These are phyloP conservation scores for Strobilomyces dryophilus DNA, from an alignment of 768 basidiomycete species.

Conservation along the genomic window DNA sequence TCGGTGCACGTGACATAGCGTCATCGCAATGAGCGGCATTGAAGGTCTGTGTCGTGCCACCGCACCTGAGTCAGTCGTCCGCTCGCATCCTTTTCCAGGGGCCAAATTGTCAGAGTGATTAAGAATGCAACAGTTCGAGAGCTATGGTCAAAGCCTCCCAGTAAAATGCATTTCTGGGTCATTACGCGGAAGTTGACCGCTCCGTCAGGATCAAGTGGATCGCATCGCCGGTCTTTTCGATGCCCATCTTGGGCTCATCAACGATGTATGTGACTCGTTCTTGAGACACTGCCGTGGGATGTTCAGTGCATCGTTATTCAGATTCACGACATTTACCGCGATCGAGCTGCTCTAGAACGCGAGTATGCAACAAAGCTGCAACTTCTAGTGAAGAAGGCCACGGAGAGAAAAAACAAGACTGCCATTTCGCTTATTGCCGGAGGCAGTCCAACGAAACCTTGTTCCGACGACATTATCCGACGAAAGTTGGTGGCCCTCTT, in stretches of 20 bases:
- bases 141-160: constrained; percentile 52
- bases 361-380: constrained; percentile 77
- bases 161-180: constrained; percentile 32
- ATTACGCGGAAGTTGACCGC: constrained; percentile 6
- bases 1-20: background rate
- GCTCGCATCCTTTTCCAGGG: too few relatives aligned
- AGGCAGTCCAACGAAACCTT: constrained; percentile 60
- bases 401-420: constrained; percentile 66
- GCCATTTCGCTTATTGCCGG: constrained; percentile 57
- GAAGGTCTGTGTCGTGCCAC: too few relatives aligned
- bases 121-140: constrained; percentile 21
- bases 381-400: constrained; percentile 57
- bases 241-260: constrained; percentile 58
- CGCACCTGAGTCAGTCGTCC: too few relatives aligned
- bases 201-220: constrained; percentile 67
- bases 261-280: constrained; percentile 47
- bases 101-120: background rate
- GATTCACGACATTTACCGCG: constrained; percentile 72
- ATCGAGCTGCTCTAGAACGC: constrained; percentile 64
- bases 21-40: background rate
- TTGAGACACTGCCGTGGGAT: background rate
- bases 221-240: constrained; percentile 54
- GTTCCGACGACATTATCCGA: constrained; percentile 46
- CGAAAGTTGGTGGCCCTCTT: constrained; percentile 44
- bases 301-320: constrained; percentile 25